Evolutionary conservation across 2,329 filamentous ascomycete species (phyloP), one percentile per base, ranked within the genome.

Genomic region (Scedosporium aurantiacum): DNA sequence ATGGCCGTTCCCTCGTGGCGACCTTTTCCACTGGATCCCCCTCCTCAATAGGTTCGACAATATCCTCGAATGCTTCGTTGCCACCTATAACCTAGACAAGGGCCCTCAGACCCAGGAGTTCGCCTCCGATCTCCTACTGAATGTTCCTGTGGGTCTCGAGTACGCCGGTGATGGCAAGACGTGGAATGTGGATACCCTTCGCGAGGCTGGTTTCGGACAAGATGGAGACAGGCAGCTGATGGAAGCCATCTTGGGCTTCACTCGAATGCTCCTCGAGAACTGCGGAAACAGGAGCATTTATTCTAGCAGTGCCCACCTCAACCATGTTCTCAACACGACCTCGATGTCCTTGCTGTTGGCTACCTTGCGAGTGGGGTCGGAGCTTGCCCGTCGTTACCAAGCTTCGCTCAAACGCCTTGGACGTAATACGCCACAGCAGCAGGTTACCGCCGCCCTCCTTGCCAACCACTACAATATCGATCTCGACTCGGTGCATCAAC

Each of bases 281-380:
- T 99, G 94, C 74, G 94, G 93, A 63, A 99, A 99, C 71, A 83
- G 95, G 67, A 97, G 92, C 76, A 86, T 99, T 68, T 99, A 97
- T 73, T 90, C 88, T 63, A 99, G 94, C 78, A 97, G 93, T 72
- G 82, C 87, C 66, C 90, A 95, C 68, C 78, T 99, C 64, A 94
- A 93, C 71, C 87, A 92, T 70, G 81, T 99, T 47, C 82, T 99
- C 63, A 90, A 97, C 73, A 93, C 89, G 54, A 93, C 90, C 2
- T 92, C 89, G 25, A 80, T 93, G 62, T 83, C 86, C 28, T 81
- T 99, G 57, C 80, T 99, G 60, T 85, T 89, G 69, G 82, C 83
- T 32, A 88, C 91, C 7, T 82, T 99, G 50, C 86, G 89, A 65
- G 84, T 99, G 63, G 87, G 87, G 32, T 86, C 93, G 47, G 89